Base-by-base conservation (phyloP, 1,284 basidiomycete species). In the Sanguinoderma infundibulare region DNA sequence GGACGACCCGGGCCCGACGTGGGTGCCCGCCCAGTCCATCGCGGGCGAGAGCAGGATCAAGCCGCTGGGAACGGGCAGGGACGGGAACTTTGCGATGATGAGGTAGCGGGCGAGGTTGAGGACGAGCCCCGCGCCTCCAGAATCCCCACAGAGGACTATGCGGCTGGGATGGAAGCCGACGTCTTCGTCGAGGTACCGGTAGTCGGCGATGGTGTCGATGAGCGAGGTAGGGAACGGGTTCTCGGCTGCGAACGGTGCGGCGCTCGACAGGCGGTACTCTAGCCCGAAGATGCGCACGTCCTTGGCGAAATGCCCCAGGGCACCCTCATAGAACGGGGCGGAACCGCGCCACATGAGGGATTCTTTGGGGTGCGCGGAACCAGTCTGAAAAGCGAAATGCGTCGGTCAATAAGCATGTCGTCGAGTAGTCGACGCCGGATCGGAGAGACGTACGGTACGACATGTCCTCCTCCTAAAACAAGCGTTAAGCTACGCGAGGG, bases 61-160 rank as follows among this genome's bases (percentile, higher is more conserved):
- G 6, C 55, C 65, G 15, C 56, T 51, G 4, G 87, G 85, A 36
- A 78, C 74, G 20, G 69, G 69, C 17, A 60, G 54, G 10, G 26
- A n/a, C n/a, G 81, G 79, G 8, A 84, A 67, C 2, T 67, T 61
- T 50, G 70, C 65, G 32, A 74, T 69, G n/a, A 67, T 40, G 42
- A 77, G 65, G 63, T 85, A 86, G 12, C 82, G 79, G 5, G 74
- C 77, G 30, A 86, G 74, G 0, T 88, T 87, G 20, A 87, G 76
- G 0, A 84, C 86, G 22, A 92, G 78, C 69, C 91, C 90, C 0
- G 82, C 90, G 1, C 91, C 91, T 0, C 90, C 89, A 15, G 86
- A 88, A 70, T 93, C 90, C 1, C 90, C 90, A 15, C 78, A 79
- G 15, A 94, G 52, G 51, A 90, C 77, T 65, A 92, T 87, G 66